Percentiles rank a stretch among this genome's conserved stretches.
These are phyloP conservation scores for Metschnikowia rubicola DNA, from an alignment of 805 yeast genomes.

Conservation along the genomic window DNA sequence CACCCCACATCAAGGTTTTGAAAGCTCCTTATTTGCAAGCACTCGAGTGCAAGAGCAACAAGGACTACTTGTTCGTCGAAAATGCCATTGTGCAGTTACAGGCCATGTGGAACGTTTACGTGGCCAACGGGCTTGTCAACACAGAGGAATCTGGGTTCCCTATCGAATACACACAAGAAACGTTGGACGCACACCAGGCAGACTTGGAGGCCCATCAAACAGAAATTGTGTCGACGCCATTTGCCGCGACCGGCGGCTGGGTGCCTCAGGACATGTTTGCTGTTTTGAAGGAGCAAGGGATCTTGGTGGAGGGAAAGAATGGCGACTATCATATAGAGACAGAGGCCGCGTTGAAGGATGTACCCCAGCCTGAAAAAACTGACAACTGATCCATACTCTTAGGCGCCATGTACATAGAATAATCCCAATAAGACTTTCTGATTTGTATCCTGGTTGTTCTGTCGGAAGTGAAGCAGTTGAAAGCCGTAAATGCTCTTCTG, in stretches of 20 bases:
- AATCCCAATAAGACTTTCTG: too few relatives aligned
- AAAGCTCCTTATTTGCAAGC: constrained; percentile 63
- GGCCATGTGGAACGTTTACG: constrained; percentile 66
- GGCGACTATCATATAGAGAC: constrained; percentile 38
- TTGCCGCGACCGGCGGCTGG: constrained; percentile 92
- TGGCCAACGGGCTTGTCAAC: constrained; percentile 53
- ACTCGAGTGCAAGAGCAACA: constrained; percentile 52
- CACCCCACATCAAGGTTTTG: constrained; percentile 76
- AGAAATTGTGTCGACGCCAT: constrained; percentile 67
- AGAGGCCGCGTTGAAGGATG: constrained; percentile 24
- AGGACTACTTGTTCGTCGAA: constrained; percentile 63
- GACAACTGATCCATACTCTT: too few relatives aligned
- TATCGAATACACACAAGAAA: constrained; percentile 53
- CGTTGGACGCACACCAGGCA: constrained; percentile 53
- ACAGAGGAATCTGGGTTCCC: constrained; percentile 49
- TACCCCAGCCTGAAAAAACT: constrained; percentile 5
- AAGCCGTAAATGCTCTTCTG: too few relatives aligned
- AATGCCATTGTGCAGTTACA: constrained; percentile 62
- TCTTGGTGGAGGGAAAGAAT: constrained; percentile 53
- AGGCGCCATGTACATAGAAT: too few relatives aligned
- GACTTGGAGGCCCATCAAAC: constrained; percentile 66
- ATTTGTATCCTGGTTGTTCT: too few relatives aligned
- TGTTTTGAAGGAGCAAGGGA: constrained; percentile 61
- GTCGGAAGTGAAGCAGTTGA: too few relatives aligned
- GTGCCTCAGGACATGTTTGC: constrained; percentile 91